A percentile compares a stretch with the other conserved stretches of the same genome.
phyloP scores from a whole-genome alignment of 2,329 filamentous ascomycete species.

The Fusarium sp. region DNA sequence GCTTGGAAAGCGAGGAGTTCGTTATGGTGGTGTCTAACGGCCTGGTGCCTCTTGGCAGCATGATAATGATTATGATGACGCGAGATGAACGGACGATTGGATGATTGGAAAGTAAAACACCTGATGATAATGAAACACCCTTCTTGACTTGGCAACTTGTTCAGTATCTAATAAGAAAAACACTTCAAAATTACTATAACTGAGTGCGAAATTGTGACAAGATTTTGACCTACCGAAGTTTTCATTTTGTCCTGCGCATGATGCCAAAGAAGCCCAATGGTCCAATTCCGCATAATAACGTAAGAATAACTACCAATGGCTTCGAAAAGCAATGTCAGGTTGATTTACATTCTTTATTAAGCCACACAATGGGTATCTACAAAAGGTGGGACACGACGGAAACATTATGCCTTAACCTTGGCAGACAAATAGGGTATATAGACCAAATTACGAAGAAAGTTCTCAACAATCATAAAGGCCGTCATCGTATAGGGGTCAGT shows the following conservation, averaged over 20 bases:
- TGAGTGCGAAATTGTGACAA: background rate
- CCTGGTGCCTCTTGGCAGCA: constrained; percentile 24
- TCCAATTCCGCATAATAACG: background rate
- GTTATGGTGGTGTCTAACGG: constrained; percentile 59
- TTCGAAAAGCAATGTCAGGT: background rate
- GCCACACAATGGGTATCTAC: background rate
- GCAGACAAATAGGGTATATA: background rate
- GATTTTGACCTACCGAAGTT: background rate
- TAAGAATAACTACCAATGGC: no score
- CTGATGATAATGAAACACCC: constrained; percentile 32
- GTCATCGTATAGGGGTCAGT: constrained; percentile 44
- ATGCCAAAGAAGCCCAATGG: background rate
- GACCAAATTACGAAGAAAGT: rapidly evolving
- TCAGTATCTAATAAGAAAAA: constrained; percentile 34
- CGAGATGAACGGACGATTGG: constrained; percentile 24
- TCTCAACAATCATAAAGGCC: constrained; percentile 18
- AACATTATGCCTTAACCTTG: background rate
- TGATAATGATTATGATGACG: constrained; percentile 20
- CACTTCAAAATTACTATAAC: background rate
- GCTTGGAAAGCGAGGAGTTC: constrained; percentile 73
- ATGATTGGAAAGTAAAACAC: constrained; percentile 32
- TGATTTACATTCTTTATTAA: background rate
- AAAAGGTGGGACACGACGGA: background rate
- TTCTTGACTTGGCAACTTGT: constrained; percentile 19
- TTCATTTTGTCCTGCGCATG: background rate